A percentile compares a stretch with the other conserved stretches of the same genome.
Conservation (phyloP, 2,329 filamentous ascomycete species). For the Anthostomella pinea region DNA sequence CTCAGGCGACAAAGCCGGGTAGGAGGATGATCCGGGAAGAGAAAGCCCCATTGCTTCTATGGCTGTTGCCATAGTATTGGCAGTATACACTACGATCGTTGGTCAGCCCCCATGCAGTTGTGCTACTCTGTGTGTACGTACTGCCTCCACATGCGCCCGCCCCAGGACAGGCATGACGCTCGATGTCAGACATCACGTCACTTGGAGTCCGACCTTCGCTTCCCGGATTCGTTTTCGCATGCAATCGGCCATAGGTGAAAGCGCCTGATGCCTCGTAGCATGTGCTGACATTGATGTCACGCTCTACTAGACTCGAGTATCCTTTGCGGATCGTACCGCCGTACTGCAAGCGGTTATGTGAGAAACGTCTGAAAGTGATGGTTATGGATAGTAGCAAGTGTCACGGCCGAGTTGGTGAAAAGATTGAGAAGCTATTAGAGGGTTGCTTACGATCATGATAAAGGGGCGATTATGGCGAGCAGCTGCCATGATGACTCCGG, state of each 20-base stretch:
- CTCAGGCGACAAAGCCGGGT: constrained; percentile 73
- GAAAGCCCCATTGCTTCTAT: constrained; percentile 86
- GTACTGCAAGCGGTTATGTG: constrained; percentile 46
- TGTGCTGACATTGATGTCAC: constrained; percentile 81
- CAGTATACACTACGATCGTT: constrained; percentile 68
- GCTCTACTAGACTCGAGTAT: constrained; percentile 72
- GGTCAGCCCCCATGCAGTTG: background rate
- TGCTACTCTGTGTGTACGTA: constrained; percentile 5
- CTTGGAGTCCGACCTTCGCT: constrained; percentile 64
- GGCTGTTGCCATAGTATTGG: constrained; percentile 89
- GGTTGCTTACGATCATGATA: constrained; percentile 66
- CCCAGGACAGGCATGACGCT: constrained; percentile 73
- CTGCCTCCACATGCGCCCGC: constrained; percentile 70
- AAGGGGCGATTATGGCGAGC: constrained; percentile 88
- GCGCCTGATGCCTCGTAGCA: constrained; percentile 88
- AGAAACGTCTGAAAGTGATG: too few species aligned
- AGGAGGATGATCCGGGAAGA: constrained; percentile 80
- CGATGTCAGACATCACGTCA: constrained; percentile 82
- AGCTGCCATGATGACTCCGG: constrained; percentile 85
- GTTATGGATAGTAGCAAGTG: too few species aligned
- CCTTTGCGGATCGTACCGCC: constrained; percentile 88
- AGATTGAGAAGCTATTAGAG: too few species aligned
- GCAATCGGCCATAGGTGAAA: constrained; percentile 72
- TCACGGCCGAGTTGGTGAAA: background rate
- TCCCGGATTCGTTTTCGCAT: constrained; percentile 62